These are phyloP conservation scores for Paratinospora sagittata DNA, from an alignment of 164 flowering plant genomes.

Conservation along the genomic window DNA sequence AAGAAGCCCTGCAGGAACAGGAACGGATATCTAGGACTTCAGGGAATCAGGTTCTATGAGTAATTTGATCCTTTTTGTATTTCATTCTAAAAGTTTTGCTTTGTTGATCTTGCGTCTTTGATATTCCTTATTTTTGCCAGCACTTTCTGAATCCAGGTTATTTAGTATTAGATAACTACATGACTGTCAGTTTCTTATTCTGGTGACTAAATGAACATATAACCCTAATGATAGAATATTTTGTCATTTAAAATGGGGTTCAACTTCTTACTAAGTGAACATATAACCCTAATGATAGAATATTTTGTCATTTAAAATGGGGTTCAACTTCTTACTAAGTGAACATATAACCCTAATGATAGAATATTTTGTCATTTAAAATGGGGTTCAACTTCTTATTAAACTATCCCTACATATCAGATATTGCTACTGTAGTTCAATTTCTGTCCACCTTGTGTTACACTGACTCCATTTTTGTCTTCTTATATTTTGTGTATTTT, in stretches of 20 bases:
- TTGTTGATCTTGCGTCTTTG: not conserved
- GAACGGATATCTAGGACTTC: constrained; percentile 56
- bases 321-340: too few species aligned
- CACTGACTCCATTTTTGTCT: not conserved
- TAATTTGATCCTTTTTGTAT: constrained; percentile 6
- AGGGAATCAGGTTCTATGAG: constrained; percentile 64
- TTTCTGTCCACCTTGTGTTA: not conserved
- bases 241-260: too few species aligned
- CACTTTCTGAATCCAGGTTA: not conserved
- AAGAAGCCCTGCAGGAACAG: constrained; percentile 82
- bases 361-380: too few species aligned
- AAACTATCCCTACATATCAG: not conserved
- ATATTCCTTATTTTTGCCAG: not conserved
- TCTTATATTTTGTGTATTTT: not conserved
- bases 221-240: too few species aligned
- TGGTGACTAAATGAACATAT: not conserved
- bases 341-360: too few species aligned
- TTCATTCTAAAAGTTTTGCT: not conserved
- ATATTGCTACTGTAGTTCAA: not conserved
- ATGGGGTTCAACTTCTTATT: too few species aligned
- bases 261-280: too few species aligned
- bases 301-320: too few species aligned
- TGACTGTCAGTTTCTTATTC: not conserved
- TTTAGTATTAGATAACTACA: not conserved
- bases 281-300: too few species aligned